phyloP scores from a whole-genome alignment of 805 yeast genomes.

The Danielia reshetovae region DNA sequence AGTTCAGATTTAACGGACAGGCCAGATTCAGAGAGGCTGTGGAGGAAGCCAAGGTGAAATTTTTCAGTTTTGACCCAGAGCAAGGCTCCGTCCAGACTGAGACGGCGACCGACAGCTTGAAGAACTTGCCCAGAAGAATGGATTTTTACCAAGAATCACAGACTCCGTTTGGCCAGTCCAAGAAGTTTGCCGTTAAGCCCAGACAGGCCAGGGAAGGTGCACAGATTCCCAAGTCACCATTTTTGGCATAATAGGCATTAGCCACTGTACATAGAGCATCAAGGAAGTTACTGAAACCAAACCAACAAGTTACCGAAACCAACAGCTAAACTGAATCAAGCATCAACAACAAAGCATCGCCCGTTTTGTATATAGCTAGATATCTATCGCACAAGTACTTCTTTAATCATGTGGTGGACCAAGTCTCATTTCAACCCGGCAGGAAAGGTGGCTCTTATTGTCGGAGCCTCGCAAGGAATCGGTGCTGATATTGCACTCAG shows the following conservation, averaged over 20 bases:
- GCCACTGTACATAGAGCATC: slow-evolving; percentile 9
- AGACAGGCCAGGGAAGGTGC: slow-evolving; percentile 20
- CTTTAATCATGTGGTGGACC: slow-evolving; percentile 25
- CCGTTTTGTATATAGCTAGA: no score
- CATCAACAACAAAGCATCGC: no score
- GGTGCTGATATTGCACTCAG: slow-evolving; percentile 74
- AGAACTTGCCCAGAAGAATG: slow-evolving; percentile 29
- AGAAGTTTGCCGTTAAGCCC: slow-evolving; percentile 30
- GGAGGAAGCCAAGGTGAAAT: slow-evolving; percentile 39
- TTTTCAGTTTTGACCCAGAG: slow-evolving; percentile 33
- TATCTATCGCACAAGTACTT: no score
- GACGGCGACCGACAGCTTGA: slow-evolving; percentile 23
- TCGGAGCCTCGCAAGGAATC: slow-evolving; percentile 94
- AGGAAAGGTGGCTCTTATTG: slow-evolving; percentile 61
- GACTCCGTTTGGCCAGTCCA: slow-evolving; percentile 23
- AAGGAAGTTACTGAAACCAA: no score
- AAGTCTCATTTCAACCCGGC: slow-evolving; percentile 29
- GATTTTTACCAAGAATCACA: slow-evolving; percentile 21
- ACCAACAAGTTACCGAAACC: no score
- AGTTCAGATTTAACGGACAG: slow-evolving; percentile 47
- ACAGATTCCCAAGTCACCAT: slow-evolving; percentile 31
- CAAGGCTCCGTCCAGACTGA: slow-evolving; percentile 22
- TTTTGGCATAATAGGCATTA: slow-evolving; percentile 19
- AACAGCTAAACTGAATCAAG: no score
- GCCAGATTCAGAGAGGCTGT: slow-evolving; percentile 57